phyloP scores from a whole-genome alignment of 768 basidiomycete genomes.

The Hericium rajendrae region DNA sequence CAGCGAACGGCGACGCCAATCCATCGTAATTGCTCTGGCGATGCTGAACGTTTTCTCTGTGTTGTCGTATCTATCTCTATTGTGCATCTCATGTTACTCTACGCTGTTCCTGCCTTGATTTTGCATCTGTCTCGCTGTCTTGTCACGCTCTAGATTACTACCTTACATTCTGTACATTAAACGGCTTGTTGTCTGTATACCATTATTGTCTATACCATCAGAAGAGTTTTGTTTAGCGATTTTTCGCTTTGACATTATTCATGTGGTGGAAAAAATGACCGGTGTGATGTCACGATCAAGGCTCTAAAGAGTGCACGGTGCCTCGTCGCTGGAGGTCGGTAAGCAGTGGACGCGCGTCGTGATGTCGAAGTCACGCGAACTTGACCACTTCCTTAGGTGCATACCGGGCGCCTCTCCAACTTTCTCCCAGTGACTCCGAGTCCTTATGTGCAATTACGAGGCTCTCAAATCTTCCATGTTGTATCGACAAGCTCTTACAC shows the following conservation, averaged over 20 bases:
- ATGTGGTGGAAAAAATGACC: neutral
- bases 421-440: too few relatives aligned
- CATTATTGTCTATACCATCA: neutral
- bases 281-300: too few relatives aligned
- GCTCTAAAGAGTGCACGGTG: too few relatives aligned
- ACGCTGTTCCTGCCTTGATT: neutral
- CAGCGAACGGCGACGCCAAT: conserved; percentile 10
- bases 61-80: neutral
- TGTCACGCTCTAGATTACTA: neutral
- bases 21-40: neutral
- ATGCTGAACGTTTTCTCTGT: neutral
- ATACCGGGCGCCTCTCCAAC: too few relatives aligned
- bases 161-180: neutral
- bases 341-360: conserved; percentile 5
- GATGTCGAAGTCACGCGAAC: neutral
- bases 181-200: too few relatives aligned
- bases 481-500: too few relatives aligned
- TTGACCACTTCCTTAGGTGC: too few relatives aligned
- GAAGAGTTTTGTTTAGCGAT: neutral
- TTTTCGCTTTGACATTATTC: neutral
- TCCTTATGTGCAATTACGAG: too few relatives aligned
- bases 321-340: neutral
- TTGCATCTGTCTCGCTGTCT: neutral
- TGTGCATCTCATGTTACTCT: neutral
- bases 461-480: too few relatives aligned